phyloP scores from a whole-genome alignment of 495 filamentous ascomycete genomes.

The Corynascus novoguineensis region DNA sequence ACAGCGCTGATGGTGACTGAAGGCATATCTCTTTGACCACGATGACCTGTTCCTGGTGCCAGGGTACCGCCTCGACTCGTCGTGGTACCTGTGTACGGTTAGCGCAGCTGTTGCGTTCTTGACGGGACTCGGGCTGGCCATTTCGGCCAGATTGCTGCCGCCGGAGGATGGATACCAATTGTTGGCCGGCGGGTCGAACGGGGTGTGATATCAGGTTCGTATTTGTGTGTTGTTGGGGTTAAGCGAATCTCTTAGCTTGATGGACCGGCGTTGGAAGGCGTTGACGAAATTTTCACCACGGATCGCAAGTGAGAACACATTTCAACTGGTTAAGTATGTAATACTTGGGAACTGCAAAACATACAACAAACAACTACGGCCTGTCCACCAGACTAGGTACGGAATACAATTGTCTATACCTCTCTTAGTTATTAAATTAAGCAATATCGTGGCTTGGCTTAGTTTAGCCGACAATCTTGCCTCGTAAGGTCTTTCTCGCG shows the following conservation, averaged over 20 bases:
- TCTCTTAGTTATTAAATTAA: too few species aligned
- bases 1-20: not conserved
- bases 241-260: not conserved
- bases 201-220: slow-evolving; percentile 1
- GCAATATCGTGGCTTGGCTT: too few species aligned
- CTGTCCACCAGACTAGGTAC: too few species aligned
- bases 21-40: slow-evolving; percentile 80
- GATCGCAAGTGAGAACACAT: too few species aligned
- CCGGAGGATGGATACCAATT: slow-evolving; percentile 78
- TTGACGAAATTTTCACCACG: not conserved
- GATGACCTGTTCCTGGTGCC: slow-evolving; percentile 75
- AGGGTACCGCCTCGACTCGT: slow-evolving; percentile 75
- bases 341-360: too few species aligned
- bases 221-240: not conserved
- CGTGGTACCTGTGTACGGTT: slow-evolving; percentile 69
- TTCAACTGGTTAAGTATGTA: not conserved
- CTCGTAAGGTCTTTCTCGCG: too few species aligned
- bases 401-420: too few species aligned
- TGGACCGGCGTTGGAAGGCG: not conserved
- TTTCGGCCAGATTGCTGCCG: slow-evolving; percentile 62
- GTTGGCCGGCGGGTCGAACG: slow-evolving; percentile 9
- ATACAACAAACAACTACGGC: too few species aligned
- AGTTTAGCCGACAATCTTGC: too few species aligned
- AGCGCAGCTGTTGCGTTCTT: slow-evolving; percentile 64
- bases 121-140: slow-evolving; percentile 54